Percentiles rank a stretch among this genome's conserved stretches.
Evolutionary conservation across 345 rosid species (phyloP).

Genomic region (Carallia brachiata): DNA sequence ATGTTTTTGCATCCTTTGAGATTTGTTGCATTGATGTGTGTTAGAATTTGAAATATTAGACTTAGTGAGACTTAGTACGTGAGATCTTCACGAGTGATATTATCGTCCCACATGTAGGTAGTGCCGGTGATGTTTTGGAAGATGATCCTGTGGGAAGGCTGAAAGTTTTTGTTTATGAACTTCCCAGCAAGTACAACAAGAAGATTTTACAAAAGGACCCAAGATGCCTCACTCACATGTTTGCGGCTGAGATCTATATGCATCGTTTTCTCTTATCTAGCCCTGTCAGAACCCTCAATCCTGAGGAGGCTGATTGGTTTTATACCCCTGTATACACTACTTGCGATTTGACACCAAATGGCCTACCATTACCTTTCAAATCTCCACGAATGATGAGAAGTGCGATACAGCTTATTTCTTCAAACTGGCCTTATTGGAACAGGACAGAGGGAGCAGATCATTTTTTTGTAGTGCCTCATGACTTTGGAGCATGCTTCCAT

Average conservation of each 20-base stretch:
- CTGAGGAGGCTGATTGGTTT: conserved; percentile 36
- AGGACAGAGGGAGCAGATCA: conserved; percentile 32
- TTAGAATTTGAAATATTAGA: background rate
- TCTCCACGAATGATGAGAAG: conserved; percentile 37
- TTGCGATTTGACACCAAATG: conserved; percentile 34
- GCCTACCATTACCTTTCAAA: conserved; percentile 39
- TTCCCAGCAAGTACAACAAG: conserved; percentile 38
- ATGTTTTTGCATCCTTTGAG: too few relatives aligned
- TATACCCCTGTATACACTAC: conserved; percentile 35
- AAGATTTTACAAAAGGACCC: conserved; percentile 32
- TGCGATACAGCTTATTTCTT: conserved; percentile 32
- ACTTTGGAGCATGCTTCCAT: conserved; percentile 35
- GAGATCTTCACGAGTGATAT: background rate
- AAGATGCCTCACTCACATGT: conserved; percentile 36
- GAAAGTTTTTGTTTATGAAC: conserved; percentile 38
- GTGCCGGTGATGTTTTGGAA: conserved; percentile 39
- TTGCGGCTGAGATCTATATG: conserved; percentile 38
- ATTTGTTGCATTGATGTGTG: too few relatives aligned
- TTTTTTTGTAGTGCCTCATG: conserved; percentile 35
- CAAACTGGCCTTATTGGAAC: conserved; percentile 35
- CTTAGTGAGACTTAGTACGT: background rate
- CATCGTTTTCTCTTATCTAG: conserved; percentile 36
- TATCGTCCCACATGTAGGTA: conserved; percentile 20
- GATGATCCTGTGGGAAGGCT: conserved; percentile 23
- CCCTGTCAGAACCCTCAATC: conserved; percentile 31